Evolutionary conservation across 768 basidiomycete genomes (phyloP).

Genomic region (Naganishia vaughanmartiniae): DNA sequence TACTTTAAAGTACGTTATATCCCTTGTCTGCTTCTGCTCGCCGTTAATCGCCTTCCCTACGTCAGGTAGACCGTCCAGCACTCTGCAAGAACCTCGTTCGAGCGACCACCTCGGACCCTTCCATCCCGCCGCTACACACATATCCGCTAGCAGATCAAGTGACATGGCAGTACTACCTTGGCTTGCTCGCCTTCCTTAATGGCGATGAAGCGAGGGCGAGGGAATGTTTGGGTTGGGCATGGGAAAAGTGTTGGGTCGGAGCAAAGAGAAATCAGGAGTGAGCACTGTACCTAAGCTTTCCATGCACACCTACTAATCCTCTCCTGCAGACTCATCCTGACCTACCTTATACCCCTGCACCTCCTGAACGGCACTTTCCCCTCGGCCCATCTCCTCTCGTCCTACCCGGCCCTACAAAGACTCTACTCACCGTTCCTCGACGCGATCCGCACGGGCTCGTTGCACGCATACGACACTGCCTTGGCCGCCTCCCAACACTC

Average conservation of each 20-base stretch:
- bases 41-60: neutral
- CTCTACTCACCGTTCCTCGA: slow-evolving; percentile 76
- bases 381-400: slow-evolving; percentile 64
- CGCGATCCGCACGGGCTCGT: slow-evolving; percentile 74
- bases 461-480: slow-evolving; percentile 74
- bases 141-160: slow-evolving; percentile 89
- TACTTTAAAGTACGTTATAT: slow-evolving; percentile 75
- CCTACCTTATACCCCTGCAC: slow-evolving; percentile 83
- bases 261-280: slow-evolving; percentile 80
- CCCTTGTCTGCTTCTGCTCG: neutral
- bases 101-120: slow-evolving; percentile 77
- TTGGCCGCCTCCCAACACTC: slow-evolving; percentile 51
- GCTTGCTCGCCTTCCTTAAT: slow-evolving; percentile 88
- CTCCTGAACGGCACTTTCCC: slow-evolving; percentile 85
- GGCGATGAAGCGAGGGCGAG: slow-evolving; percentile 85
- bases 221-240: slow-evolving; percentile 79
- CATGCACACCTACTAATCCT: neutral
- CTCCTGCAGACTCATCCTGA: slow-evolving; percentile 71
- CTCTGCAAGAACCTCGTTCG: slow-evolving; percentile 87
- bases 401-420: slow-evolving; percentile 69
- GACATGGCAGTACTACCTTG: slow-evolving; percentile 89
- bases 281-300: slow-evolving; percentile 45
- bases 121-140: slow-evolving; percentile 70
- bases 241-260: slow-evolving; percentile 72
- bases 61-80: slow-evolving; percentile 82